A percentile compares a stretch with the other conserved stretches of the same genome.
phyloP scores from a whole-genome alignment of 2,329 filamentous ascomycete genomes.

The Huntiella bhutanensis region DNA sequence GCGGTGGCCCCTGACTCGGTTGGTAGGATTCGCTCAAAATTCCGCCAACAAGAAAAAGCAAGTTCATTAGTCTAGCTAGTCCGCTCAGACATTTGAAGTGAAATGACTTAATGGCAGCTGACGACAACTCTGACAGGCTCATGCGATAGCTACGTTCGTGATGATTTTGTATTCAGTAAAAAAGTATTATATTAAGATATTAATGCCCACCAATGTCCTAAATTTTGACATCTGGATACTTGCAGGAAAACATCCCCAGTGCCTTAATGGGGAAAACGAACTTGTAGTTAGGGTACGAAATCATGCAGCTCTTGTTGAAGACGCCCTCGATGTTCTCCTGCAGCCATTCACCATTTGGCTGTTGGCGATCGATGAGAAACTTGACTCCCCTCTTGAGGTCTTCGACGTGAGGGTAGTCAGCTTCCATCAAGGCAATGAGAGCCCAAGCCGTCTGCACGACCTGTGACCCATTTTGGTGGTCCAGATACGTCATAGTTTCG shows the following conservation, averaged over 20 bases:
- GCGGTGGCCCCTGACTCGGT: too few relatives aligned
- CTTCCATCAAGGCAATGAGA: constrained; percentile 62
- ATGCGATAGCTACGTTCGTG: too few relatives aligned
- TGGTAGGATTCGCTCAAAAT: too few relatives aligned
- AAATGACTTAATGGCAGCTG: too few relatives aligned
- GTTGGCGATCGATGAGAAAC: constrained; percentile 71
- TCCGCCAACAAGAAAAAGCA: too few relatives aligned
- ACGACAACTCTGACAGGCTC: too few relatives aligned
- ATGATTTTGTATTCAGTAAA: too few relatives aligned
- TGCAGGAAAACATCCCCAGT: constrained; percentile 66
- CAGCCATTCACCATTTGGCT: constrained; percentile 78
- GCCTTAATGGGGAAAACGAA: constrained; percentile 91
- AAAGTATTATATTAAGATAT: too few relatives aligned
- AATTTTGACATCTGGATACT: constrained; percentile 47
- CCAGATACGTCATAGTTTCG: constrained; percentile 54
- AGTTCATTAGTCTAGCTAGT: too few relatives aligned
- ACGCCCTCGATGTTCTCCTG: constrained; percentile 95
- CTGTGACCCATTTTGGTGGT: constrained; percentile 58
- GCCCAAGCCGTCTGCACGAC: constrained; percentile 95
- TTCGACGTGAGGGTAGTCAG: constrained; percentile 56
- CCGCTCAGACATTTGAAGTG: too few relatives aligned
- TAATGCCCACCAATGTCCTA: neutral
- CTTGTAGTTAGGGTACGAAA: constrained; percentile 98
- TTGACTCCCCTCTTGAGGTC: constrained; percentile 55
- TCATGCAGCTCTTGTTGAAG: constrained; percentile 99